These are phyloP conservation scores for Scheffersomyces illinoinensis DNA, from an alignment of 1,139 yeast species.

Conservation along the genomic window DNA sequence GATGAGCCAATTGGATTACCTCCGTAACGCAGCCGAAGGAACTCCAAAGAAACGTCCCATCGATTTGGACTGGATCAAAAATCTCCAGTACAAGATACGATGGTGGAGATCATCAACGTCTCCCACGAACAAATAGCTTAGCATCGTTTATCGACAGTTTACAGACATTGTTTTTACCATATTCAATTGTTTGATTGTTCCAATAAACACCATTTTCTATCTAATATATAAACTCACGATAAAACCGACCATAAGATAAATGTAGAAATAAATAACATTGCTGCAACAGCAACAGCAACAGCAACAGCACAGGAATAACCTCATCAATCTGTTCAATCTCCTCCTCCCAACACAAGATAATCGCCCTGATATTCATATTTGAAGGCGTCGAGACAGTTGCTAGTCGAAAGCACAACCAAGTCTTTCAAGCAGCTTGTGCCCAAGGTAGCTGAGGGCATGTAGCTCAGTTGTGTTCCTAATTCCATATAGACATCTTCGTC, in stretches of 20 bases:
- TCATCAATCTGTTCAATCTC: not conserved
- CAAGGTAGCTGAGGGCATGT: not conserved
- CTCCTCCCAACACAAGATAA: not conserved
- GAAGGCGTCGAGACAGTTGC: not conserved
- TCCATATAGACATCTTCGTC: not conserved
- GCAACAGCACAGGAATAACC: not conserved
- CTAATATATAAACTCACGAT: not conserved
- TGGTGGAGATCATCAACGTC: conserved; percentile 25
- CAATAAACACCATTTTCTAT: not conserved
- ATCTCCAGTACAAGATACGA: conserved; percentile 28
- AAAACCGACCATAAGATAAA: not conserved
- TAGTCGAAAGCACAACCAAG: not conserved
- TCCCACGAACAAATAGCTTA: not conserved
- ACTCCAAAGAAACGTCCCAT: conserved; percentile 9
- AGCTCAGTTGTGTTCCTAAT: not conserved
- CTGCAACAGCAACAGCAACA: not conserved
- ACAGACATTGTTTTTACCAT: not conserved
- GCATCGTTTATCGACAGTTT: not conserved
- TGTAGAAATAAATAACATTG: not conserved
- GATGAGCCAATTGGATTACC: conserved; percentile 23
- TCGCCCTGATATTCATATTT: not conserved
- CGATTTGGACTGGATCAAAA: conserved; percentile 28
- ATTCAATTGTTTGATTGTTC: not conserved
- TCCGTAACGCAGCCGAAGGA: conserved; percentile 21
- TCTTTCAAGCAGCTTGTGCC: not conserved